A percentile compares a stretch with the other conserved stretches of the same genome.
Conservation (phyloP, 2,329 filamentous ascomycete genomes). For the Arachnopeziza araneosa region DNA sequence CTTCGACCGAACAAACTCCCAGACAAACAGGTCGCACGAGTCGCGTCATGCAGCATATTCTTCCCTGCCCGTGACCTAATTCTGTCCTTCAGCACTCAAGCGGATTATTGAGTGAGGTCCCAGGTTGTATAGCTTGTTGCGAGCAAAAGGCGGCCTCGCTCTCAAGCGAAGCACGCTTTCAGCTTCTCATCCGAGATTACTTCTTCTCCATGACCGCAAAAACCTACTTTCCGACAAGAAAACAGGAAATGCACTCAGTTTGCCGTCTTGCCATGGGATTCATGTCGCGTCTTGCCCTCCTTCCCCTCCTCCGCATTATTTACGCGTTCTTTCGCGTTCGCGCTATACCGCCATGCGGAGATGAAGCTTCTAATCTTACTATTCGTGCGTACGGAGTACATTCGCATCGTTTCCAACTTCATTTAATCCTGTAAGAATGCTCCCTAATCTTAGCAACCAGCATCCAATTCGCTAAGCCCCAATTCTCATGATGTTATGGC, state of each 20-base stretch:
- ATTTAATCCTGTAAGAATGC: too few relatives aligned
- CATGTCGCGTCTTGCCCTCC: neutral
- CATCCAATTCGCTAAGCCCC: too few relatives aligned
- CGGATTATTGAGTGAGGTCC: too few relatives aligned
- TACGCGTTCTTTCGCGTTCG: neutral
- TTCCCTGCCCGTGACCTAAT: neutral
- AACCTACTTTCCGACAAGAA: neutral
- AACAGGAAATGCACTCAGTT: neutral
- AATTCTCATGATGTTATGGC: neutral
- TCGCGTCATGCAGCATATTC: neutral
- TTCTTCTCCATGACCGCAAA: neutral
- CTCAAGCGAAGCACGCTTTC: neutral
- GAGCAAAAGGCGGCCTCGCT: too few relatives aligned
- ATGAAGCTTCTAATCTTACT: neutral
- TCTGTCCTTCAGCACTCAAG: neutral
- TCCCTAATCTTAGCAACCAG: too few relatives aligned
- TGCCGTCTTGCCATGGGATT: neutral
- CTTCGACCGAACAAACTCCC: neutral
- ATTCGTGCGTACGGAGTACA: neutral
- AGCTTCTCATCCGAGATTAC: neutral
- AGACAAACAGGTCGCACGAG: neutral
- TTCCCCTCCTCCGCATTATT: neutral
- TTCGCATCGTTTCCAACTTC: too few relatives aligned
- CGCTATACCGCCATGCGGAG: neutral
- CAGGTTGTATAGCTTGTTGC: too few relatives aligned